A percentile compares a stretch with the other conserved stretches of the same genome.
phyloP scores from a whole-genome alignment of 1,139 yeast genomes.

The Geotrichum macrosporum region DNA sequence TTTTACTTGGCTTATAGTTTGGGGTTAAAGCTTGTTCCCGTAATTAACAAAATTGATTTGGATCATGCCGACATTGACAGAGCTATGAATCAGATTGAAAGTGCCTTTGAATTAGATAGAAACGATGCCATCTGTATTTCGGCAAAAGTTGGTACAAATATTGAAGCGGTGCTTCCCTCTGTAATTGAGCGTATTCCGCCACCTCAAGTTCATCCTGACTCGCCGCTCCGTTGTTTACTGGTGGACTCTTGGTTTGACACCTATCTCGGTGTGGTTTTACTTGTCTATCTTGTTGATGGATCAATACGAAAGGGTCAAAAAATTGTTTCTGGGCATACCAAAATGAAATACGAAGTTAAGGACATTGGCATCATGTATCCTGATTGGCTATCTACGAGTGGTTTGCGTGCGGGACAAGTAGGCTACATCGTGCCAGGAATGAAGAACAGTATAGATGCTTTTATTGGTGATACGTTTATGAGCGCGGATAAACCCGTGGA shows the following conservation, averaged over 20 bases:
- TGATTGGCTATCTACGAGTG: constrained; percentile 56
- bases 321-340: constrained; percentile 72
- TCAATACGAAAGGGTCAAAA: constrained; percentile 65
- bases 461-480: constrained; percentile 87
- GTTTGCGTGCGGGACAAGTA: constrained; percentile 81
- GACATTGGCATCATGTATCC: constrained; percentile 97
- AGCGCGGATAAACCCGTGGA: constrained; percentile 63
- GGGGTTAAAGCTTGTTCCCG: constrained; percentile 78
- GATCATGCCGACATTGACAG: constrained; percentile 81
- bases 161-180: constrained; percentile 69
- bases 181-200: constrained; percentile 74
- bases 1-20: constrained; percentile 84
- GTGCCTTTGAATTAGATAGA: constrained; percentile 71
- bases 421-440: constrained; percentile 92
- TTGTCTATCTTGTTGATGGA: constrained; percentile 85
- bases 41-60: constrained; percentile 86
- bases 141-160: constrained; percentile 86
- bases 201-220: constrained; percentile 52
- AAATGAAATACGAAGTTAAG: constrained; percentile 72
- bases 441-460: constrained; percentile 81
- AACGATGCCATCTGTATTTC: constrained; percentile 81
- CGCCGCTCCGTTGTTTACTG: constrained; percentile 69
- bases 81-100: constrained; percentile 77
- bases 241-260: constrained; percentile 98
- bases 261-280: constrained; percentile 86